These are phyloP conservation scores for Hamigera avellanea DNA, from an alignment of 495 filamentous ascomycete species.

Conservation along the genomic window DNA sequence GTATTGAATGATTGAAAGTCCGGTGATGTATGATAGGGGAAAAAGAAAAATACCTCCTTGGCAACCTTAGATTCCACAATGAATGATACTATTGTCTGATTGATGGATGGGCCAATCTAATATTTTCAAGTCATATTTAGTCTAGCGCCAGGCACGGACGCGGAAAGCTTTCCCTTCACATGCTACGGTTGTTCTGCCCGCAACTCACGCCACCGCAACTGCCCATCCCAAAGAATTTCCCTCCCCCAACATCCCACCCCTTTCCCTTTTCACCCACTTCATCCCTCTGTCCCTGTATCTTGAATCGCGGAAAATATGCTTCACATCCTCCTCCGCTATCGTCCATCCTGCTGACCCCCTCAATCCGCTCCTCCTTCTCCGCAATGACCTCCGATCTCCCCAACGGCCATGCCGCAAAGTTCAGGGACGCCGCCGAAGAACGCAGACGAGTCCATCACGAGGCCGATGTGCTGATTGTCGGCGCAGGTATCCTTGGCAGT, in stretches of 20 bases:
- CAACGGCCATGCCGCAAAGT: slow-evolving; percentile 18
- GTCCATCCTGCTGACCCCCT: slow-evolving; percentile 1
- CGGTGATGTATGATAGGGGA: no score
- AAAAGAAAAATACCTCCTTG: no score
- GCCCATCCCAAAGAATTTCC: neutral
- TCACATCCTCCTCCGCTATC: slow-evolving; percentile 1
- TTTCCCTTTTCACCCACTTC: slow-evolving; percentile 3
- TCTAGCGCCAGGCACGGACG: no score
- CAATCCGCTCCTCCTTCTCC: slow-evolving; percentile 4
- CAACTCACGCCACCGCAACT: neutral
- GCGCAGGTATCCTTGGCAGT: slow-evolving; percentile 82
- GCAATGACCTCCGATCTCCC: slow-evolving; percentile 13
- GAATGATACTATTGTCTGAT: no score
- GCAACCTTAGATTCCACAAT: no score
- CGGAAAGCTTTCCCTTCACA: neutral
- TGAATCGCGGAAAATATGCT: neutral
- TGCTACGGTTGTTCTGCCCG: neutral
- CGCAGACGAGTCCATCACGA: slow-evolving; percentile 42
- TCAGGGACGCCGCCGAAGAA: slow-evolving; percentile 18
- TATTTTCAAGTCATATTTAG: no score
- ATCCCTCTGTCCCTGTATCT: slow-evolving; percentile 2
- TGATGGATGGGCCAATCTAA: no score
- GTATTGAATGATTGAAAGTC: no score
- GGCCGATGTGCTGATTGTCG: slow-evolving; percentile 77
- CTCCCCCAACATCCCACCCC: neutral